phyloP scores from a whole-genome alignment of 1,284 basidiomycete species.

The Lignosus rhinocerotis region DNA sequence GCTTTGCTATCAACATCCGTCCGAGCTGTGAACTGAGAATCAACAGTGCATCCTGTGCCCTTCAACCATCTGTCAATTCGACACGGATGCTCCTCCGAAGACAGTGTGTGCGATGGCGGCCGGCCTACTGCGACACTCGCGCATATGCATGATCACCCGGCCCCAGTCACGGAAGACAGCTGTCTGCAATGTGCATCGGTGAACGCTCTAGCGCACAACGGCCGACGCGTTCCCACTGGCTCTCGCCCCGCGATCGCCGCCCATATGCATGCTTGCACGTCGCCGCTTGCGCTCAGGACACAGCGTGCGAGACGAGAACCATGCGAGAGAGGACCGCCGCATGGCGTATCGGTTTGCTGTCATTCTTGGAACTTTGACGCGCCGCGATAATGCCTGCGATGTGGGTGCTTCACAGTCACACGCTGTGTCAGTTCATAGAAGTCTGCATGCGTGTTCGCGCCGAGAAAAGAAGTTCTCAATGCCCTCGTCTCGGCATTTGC shows the following conservation, averaged over 20 bases:
- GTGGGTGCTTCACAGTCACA: not conserved
- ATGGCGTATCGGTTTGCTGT: not conserved
- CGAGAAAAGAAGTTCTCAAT: not conserved
- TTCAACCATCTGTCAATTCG: slow-evolving; percentile 20
- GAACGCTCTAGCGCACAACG: not conserved
- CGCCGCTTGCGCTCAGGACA: not conserved
- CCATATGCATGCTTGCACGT: not conserved
- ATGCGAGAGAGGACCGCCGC: not conserved
- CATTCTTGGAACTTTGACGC: not conserved
- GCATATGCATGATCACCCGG: too few relatives aligned
- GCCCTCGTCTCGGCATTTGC: not conserved
- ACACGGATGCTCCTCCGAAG: slow-evolving; percentile 4
- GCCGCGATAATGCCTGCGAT: not conserved
- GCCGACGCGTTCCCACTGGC: slow-evolving; percentile 2
- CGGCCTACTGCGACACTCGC: too few relatives aligned
- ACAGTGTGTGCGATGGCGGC: not conserved
- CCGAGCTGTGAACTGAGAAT: not conserved
- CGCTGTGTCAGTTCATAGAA: not conserved
- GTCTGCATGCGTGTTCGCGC: not conserved
- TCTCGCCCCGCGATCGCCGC: not conserved
- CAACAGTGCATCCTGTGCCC: not conserved
- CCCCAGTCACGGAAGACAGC: too few relatives aligned
- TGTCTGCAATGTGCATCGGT: too few relatives aligned
- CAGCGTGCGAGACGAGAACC: slow-evolving; percentile 4
- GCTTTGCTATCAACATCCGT: too few relatives aligned